phyloP scores from a whole-genome alignment of 2,329 filamentous ascomycete species.

The Xylariaceae sp. region DNA sequence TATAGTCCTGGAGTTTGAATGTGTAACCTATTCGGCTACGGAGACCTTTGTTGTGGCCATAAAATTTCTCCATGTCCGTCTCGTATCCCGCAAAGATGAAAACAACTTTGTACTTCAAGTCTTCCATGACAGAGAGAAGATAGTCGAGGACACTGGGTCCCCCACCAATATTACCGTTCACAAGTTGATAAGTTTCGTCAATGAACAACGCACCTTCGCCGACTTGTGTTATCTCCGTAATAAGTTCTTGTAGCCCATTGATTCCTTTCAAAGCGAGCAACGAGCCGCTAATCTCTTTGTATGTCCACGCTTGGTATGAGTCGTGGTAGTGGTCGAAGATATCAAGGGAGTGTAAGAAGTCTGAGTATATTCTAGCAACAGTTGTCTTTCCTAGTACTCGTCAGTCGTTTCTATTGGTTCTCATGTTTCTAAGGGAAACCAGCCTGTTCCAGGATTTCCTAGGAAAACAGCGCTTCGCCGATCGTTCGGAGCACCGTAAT shows the following conservation, averaged over 20 bases:
- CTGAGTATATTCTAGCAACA: constrained; percentile 67
- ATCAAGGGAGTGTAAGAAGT: constrained; percentile 66
- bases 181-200: constrained; percentile 79
- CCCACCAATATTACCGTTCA: constrained; percentile 61
- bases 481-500: no score
- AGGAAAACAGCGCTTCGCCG: not conserved
- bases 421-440: constrained; percentile 60
- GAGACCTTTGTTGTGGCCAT: constrained; percentile 1
- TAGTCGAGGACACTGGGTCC: constrained; percentile 63
- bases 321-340: no score
- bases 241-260: constrained; percentile 58
- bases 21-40: not conserved
- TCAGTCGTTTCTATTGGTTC: constrained; percentile 62
- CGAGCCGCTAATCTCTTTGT: constrained; percentile 72
- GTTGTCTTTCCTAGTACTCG: constrained; percentile 66
- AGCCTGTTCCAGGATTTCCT: constrained; percentile 1
- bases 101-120: not conserved
- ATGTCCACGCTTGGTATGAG: no score
- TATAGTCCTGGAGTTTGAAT: constrained; percentile 10
- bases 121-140: not conserved
- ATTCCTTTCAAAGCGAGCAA: constrained; percentile 68
- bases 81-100: constrained; percentile 15
- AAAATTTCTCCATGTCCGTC: constrained; percentile 12
- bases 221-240: constrained; percentile 59
- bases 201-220: constrained; percentile 77